phyloP scores from a whole-genome alignment of 305 asterid species.

The Solanum hybrid region DNA sequence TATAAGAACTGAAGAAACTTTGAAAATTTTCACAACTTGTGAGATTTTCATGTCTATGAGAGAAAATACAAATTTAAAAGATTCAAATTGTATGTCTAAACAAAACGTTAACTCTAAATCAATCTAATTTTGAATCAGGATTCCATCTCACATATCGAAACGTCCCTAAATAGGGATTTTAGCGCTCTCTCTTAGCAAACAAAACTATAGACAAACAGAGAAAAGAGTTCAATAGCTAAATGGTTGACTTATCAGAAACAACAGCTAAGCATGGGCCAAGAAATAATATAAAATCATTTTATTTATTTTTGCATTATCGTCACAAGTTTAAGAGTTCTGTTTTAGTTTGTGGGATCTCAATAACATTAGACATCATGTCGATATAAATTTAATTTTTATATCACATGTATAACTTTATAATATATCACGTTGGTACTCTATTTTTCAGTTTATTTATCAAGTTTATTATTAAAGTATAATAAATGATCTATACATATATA shows the following conservation, averaged over 20 bases:
- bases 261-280: background rate
- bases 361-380: background rate
- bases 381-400: background rate
- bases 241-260: background rate
- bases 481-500: too few relatives aligned
- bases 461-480: background rate
- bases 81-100: too few relatives aligned
- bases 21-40: too few relatives aligned
- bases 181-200: too few relatives aligned
- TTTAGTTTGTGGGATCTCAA: background rate
- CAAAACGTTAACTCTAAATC: too few relatives aligned
- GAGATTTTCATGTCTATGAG: too few relatives aligned
- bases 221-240: background rate
- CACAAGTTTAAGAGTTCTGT: background rate
- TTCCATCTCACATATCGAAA: too few relatives aligned
- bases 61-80: too few relatives aligned
- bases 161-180: too few relatives aligned
- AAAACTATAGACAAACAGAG: background rate
- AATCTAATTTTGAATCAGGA: too few relatives aligned
- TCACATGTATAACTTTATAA: background rate
- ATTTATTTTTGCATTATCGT: background rate
- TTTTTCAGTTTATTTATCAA: background rate
- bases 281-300: background rate
- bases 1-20: too few relatives aligned
- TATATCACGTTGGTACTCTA: background rate